Evolutionary conservation across 805 yeast genomes (phyloP), one percentile per base, ranked within the genome.

Genomic region (Nakazawaea populi): DNA sequence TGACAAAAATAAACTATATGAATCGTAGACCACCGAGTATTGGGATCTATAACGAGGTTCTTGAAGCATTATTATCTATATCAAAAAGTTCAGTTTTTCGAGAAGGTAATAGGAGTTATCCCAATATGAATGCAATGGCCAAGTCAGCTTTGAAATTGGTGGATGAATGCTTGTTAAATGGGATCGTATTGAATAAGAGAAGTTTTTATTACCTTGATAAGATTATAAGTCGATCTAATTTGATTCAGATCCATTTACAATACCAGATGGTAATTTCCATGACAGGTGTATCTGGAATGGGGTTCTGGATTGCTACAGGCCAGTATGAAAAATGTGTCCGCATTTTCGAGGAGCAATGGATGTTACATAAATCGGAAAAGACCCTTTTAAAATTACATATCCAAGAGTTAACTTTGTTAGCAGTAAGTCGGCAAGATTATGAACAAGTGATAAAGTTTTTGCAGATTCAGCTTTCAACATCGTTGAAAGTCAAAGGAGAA

Each of bases 241-340:
- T 49, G 9, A 9, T 49, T 6, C 48, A 49, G 11, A 5, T 39
- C 3, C 47, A 49, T 4, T 32, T 49, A 11, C 32, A 44, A 28
- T 49, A 49, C 32, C 37, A 39, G 24, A 29, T 31, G 14, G 11
- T 49, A 11, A n/a, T 38, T 8, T 14, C 30, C 8, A 18, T 10
- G 18, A n/a, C 24, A n/a, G 42, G 31, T 9, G 12, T 12, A 14
- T 34, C 29, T 32, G 29, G 14, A 4, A 40, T 49, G 4, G 27
- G n/a, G n/a, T 49, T 30, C 14, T 28, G 46, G 31, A 36, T 51
- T 1, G 4, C 31, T 5, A 46, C 41, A 31, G 50, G 50, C 4
- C 53, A 51, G 24, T 51, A 51, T 36, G 53, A 51, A n/a, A 35
- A 47, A 28, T 7, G 32, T 6, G 18, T 51, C 9, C 50, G 46